These are phyloP conservation scores for Phaeotremella fagi DNA, from an alignment of 768 basidiomycete genomes.

Conservation along the genomic window DNA sequence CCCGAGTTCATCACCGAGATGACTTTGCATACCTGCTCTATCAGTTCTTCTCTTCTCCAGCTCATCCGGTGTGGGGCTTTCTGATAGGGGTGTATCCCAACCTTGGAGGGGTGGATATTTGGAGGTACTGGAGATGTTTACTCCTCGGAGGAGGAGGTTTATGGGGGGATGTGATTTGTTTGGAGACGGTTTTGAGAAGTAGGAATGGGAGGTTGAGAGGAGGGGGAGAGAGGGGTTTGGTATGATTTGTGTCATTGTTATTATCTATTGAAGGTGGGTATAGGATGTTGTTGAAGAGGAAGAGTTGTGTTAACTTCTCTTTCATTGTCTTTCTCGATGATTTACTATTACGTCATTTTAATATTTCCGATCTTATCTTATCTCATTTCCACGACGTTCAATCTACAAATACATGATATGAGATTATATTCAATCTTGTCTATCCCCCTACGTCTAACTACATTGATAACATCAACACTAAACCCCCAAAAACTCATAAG, in stretches of 20 bases:
- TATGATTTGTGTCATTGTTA: no score
- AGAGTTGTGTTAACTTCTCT: no score
- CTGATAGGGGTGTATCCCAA: neutral
- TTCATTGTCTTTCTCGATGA: no score
- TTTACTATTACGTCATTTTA: no score
- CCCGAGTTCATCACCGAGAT: constrained; percentile 64
- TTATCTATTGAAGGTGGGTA: no score
- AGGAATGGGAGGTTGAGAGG: constrained; percentile 21
- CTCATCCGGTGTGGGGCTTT: neutral
- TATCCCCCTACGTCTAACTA: no score
- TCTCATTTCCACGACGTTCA: no score
- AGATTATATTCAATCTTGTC: no score
- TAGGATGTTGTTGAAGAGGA: no score
- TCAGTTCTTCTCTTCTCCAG: constrained; percentile 5
- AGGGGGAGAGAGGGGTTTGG: no score
- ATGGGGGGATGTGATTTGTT: constrained; percentile 53
- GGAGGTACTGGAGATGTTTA: constrained; percentile 83
- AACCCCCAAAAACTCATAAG: constrained; percentile 1
- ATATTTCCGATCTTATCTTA: no score
- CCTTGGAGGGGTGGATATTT: constrained; percentile 61
- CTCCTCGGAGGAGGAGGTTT: constrained; percentile 80
- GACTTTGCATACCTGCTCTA: constrained; percentile 53
- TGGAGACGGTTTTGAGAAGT: constrained; percentile 20
- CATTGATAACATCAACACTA: neutral
- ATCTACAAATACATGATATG: no score